Evolutionary conservation across 2,329 filamentous ascomycete genomes (phyloP).

Genomic region (Madurella fahalii): DNA sequence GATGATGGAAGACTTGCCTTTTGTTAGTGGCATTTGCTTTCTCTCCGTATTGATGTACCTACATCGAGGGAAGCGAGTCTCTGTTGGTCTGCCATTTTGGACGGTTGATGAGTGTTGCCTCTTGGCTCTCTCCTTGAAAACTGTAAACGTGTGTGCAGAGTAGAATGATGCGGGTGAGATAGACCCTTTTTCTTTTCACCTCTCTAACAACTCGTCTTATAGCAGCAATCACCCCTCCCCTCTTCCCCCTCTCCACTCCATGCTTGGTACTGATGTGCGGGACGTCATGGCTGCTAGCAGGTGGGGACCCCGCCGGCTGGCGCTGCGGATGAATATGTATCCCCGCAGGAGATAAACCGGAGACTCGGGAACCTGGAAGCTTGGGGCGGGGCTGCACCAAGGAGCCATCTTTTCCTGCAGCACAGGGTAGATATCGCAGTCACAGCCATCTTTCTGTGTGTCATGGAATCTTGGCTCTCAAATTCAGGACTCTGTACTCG

Average conservation of each 20-base stretch:
- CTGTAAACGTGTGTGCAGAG: neutral
- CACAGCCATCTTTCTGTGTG: slow-evolving; percentile 1
- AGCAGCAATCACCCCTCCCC: slow-evolving; percentile 5
- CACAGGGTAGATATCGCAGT: too few species aligned
- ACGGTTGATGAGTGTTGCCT: neutral
- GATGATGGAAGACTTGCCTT: slow-evolving; percentile 46
- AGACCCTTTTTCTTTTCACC: too few species aligned
- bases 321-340: neutral
- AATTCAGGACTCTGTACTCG: neutral
- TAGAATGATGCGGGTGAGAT: neutral
- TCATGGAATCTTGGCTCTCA: slow-evolving; percentile 4
- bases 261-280: neutral
- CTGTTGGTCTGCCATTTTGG: slow-evolving; percentile 25
- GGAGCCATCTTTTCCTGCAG: neutral
- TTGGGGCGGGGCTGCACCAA: neutral
- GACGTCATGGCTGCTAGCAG: neutral
- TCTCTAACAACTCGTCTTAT: neutral
- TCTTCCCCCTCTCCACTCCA: slow-evolving; percentile 4
- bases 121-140: neutral
- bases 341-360: slow-evolving; percentile 29
- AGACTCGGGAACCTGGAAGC: slow-evolving; percentile 22
- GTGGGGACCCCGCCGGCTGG: neutral
- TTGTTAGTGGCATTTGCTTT: neutral
- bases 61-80: slow-evolving; percentile 38
- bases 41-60: slow-evolving; percentile 17